Conservation (phyloP, 169 alveolate species). For the Babesia gibsoni region DNA sequence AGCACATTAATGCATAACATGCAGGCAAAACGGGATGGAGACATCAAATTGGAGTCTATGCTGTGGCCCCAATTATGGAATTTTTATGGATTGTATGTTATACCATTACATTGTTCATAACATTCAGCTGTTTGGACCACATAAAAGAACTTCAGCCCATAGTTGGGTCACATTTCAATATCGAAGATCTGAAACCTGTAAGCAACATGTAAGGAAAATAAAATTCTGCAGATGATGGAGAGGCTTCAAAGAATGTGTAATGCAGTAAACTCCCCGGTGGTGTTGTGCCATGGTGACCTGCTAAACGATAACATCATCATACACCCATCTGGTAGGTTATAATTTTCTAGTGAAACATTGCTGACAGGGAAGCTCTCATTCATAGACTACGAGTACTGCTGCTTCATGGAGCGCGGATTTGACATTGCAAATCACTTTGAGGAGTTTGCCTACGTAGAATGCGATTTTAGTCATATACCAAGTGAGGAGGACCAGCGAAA, state of each 20-base stretch:
- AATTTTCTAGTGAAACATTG: no score
- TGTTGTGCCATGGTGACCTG: conserved; percentile 57
- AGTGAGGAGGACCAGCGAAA: conserved; percentile 48
- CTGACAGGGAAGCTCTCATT: conserved; percentile 41
- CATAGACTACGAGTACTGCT: conserved; percentile 72
- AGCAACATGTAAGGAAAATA: not conserved
- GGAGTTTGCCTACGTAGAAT: conserved; percentile 65
- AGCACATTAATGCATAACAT: not conserved
- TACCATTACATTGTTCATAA: not conserved
- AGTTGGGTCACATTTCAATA: not conserved
- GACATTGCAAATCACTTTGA: conserved; percentile 78
- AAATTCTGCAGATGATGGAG: conserved; percentile 18
- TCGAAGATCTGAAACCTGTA: conserved; percentile 24
- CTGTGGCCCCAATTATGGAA: conserved; percentile 73
- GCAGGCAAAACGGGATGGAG: not conserved
- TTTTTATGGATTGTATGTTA: conserved; percentile 44
- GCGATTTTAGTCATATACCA: conserved; percentile 66
- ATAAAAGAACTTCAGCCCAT: not conserved
- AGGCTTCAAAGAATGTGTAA: conserved; percentile 56
- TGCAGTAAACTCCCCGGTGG: conserved; percentile 66
- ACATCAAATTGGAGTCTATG: conserved; percentile 46
- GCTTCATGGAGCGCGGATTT: conserved; percentile 76
- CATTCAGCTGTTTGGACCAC: conserved; percentile 7
- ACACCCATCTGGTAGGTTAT: conserved; percentile 3
- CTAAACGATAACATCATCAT: conserved; percentile 46